phyloP scores from a whole-genome alignment of 306 rosid species.

The Biancaea sappan region DNA sequence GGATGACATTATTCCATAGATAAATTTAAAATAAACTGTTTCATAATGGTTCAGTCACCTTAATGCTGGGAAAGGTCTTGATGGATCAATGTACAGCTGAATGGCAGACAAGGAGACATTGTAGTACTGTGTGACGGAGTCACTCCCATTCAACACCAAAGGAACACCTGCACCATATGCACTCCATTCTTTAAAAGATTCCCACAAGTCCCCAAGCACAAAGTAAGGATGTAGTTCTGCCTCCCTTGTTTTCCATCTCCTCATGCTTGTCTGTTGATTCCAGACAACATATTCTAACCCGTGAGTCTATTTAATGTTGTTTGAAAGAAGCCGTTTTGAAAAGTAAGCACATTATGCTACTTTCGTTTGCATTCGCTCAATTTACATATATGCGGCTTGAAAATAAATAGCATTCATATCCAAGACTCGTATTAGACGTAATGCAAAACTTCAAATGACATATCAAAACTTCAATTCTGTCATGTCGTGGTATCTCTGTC shows the following conservation, averaged over 20 bases:
- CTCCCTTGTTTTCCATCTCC: slow-evolving; percentile 60
- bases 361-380: slow-evolving; percentile 12
- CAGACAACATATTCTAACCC: slow-evolving; percentile 15
- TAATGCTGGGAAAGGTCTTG: slow-evolving; percentile 56
- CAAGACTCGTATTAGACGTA: too few species aligned
- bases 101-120: slow-evolving; percentile 88
- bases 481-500: too few species aligned
- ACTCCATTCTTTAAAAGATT: slow-evolving; percentile 86
- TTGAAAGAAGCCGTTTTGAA: slow-evolving; percentile 7
- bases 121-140: slow-evolving; percentile 84
- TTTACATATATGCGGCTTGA: too few species aligned
- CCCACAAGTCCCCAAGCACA: slow-evolving; percentile 90
- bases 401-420: too few species aligned
- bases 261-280: slow-evolving; percentile 54
- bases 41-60: slow-evolving; percentile 45
- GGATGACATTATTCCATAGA: not conserved
- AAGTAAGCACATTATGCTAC: not conserved
- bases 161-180: slow-evolving; percentile 91
- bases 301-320: slow-evolving; percentile 20
- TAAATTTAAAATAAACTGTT: slow-evolving; percentile 1
- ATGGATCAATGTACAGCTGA: slow-evolving; percentile 78
- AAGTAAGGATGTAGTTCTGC: slow-evolving; percentile 68
- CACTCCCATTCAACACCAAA: slow-evolving; percentile 69
- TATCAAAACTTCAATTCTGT: too few species aligned
- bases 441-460: too few species aligned